Evolutionary conservation across 352 stramenopile species (phyloP).

Genomic region (Phytopythium ostracodes): DNA sequence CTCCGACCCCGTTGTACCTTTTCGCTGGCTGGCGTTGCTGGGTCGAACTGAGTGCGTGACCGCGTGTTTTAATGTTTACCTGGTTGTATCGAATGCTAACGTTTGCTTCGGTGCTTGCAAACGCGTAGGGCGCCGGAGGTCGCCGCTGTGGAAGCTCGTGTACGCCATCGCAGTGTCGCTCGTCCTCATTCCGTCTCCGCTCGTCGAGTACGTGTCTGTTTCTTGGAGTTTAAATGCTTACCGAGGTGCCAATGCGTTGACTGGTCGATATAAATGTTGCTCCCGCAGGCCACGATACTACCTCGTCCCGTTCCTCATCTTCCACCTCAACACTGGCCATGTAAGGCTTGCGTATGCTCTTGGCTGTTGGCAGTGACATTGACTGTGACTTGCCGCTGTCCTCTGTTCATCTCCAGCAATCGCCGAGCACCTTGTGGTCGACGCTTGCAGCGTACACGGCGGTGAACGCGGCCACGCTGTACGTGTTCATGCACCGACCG

Average conservation of each 20-base stretch:
- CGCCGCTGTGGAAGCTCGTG: conserved; percentile 75
- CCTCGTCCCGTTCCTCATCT: conserved; percentile 71
- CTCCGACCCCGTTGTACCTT: conserved; percentile 54
- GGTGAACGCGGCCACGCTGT: conserved; percentile 66
- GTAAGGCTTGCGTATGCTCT: conserved; percentile 25
- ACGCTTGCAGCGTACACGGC: conserved; percentile 42
- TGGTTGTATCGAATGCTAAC: too few species aligned
- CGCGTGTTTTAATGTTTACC: too few species aligned
- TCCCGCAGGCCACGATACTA: conserved; percentile 86
- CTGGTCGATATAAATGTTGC: too few species aligned
- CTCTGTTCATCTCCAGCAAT: conserved; percentile 44
- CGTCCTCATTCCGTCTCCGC: conserved; percentile 80
- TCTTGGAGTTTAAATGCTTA: not conserved
- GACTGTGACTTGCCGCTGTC: not conserved
- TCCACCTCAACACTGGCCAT: conserved; percentile 70
- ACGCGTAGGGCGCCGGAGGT: conserved; percentile 41
- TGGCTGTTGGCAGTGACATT: not conserved
- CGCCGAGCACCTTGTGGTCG: conserved; percentile 27
- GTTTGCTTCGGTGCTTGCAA: too few species aligned
- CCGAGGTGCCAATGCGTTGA: not conserved
- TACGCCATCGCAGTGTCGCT: conserved; percentile 68
- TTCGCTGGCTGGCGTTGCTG: conserved; percentile 62
- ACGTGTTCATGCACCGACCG: conserved; percentile 64
- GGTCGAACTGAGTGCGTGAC: conserved; percentile 53
- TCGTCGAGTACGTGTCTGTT: conserved; percentile 77